Base-by-base conservation (phyloP, 805 yeast species). In the Blastobotrys parvus region DNA sequence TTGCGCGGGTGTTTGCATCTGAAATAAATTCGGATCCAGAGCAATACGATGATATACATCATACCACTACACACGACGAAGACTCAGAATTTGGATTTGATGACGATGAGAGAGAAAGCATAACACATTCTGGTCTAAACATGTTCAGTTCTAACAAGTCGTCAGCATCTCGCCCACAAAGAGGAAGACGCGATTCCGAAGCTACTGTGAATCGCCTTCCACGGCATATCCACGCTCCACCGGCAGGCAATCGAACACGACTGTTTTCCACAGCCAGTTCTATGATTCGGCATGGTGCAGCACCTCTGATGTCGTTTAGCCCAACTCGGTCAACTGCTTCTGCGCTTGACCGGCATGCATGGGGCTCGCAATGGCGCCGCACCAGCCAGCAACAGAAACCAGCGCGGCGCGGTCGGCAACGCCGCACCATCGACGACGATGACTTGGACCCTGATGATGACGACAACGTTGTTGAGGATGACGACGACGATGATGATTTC, bases 291-390 rank as follows among this genome's bases (percentile, higher is more conserved):
- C 40, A 35, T 13, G 44, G 41, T 10, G 23, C 41, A 6, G 41
- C 34, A 13, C 7, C 16, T 11, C 13, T 25, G 25, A 11, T 44
- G 35, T 45, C 43, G 4, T 21, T 45, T n/a, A 41, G 45, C 3
- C 48, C 48, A 10, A 45, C 48, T 5, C 42, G 48, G 15, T 45
- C 47, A 3, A 41, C 47, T 10, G 38, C 45, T 15, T 45, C 47
- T 11, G 36, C 41, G 13, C 17, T 45, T 32, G 47, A 39, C 30
- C 15, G 35, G 17, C 42, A 39, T 21, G 20, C 17, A 21, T 19
- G 42, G 15, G 30, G 11, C 10, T 8, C 11, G 29, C 29, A 11
- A 8, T 11, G 11, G 29, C 7, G 10, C 11, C 7, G 29, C 29
- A 25, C 10, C 11, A 25, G 29, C 11, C 29, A 25, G 29, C 29